Percentiles rank a stretch among this genome's conserved stretches.
These are phyloP conservation scores for Schrenkiella parvula DNA, from an alignment of 345 rosid species.

Conservation along the genomic window DNA sequence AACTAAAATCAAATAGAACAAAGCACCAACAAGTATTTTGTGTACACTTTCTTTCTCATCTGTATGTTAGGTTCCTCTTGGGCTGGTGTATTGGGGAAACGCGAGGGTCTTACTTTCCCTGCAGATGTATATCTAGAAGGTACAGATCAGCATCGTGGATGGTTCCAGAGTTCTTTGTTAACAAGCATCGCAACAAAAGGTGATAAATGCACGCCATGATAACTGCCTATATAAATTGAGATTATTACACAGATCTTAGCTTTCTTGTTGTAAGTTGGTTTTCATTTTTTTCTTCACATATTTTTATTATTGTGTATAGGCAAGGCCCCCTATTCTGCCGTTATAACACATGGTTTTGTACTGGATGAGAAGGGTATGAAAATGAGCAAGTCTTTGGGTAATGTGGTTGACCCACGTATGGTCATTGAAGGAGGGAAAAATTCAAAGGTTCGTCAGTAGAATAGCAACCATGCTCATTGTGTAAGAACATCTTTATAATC, in stretches of 20 bases:
- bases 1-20: background rate
- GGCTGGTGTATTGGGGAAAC: constrained; percentile 85
- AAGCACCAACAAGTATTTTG: background rate
- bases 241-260: constrained; percentile 8
- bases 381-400: constrained; percentile 98
- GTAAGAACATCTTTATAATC: background rate
- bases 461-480: background rate
- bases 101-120: constrained; percentile 60
- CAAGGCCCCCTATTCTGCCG: constrained; percentile 77
- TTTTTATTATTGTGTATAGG: constrained; percentile 43
- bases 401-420: constrained; percentile 79
- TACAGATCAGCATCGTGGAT: constrained; percentile 98
- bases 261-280: constrained; percentile 16
- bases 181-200: constrained; percentile 92
- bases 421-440: constrained; percentile 86
- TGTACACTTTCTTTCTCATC: constrained; percentile 8
- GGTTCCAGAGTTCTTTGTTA: constrained; percentile 95
- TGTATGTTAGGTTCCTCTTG: constrained; percentile 75
- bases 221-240: background rate
- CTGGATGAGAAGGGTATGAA: constrained; percentile 93
- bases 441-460: constrained; percentile 52
- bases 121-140: constrained; percentile 96
- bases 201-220: constrained; percentile 22
- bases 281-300: constrained; percentile 6
- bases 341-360: constrained; percentile 93